Evolutionary conservation across 2,329 filamentous ascomycete genomes (phyloP).

Genomic region (Herpotrichia juniperi): DNA sequence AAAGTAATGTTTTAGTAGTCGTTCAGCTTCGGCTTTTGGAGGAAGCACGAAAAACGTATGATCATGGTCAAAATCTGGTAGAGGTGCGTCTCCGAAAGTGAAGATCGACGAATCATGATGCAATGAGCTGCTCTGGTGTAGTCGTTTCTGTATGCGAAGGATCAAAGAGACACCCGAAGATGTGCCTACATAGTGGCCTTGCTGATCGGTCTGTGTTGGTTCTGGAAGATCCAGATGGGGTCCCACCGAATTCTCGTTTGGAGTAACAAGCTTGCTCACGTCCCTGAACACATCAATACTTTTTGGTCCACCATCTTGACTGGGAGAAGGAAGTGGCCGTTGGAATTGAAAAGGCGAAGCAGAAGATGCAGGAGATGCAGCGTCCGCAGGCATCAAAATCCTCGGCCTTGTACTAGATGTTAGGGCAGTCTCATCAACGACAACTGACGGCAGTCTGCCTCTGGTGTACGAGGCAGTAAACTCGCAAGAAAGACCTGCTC

Average conservation of each 20-base stretch:
- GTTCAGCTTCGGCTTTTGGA: constrained; percentile 49
- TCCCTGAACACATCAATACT: constrained; percentile 15
- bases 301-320: constrained; percentile 19
- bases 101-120: constrained; percentile 55
- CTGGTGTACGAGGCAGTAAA: constrained; percentile 59
- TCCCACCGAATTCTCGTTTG: constrained; percentile 19
- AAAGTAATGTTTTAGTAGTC: constrained; percentile 62
- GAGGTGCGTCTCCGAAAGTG: constrained; percentile 57
- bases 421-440: constrained; percentile 40
- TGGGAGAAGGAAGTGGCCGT: constrained; percentile 18
- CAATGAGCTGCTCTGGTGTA: constrained; percentile 48
- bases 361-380: constrained; percentile 12
- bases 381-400: constrained; percentile 17
- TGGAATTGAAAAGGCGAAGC: constrained; percentile 25
- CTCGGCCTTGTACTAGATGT: constrained; percentile 21
- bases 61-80: constrained; percentile 54
- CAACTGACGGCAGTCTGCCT: constrained; percentile 51
- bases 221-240: constrained; percentile 50
- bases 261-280: constrained; percentile 18
- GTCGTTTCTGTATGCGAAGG: constrained; percentile 56
- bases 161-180: constrained; percentile 58
- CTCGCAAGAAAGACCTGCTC: constrained; percentile 49
- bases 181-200: constrained; percentile 57
- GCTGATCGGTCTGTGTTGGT: constrained; percentile 52
- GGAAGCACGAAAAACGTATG: constrained; percentile 52